These are phyloP conservation scores for Chrysanthemum lavandulifolium DNA, from an alignment of 129 eudicot species.

Conservation along the genomic window DNA sequence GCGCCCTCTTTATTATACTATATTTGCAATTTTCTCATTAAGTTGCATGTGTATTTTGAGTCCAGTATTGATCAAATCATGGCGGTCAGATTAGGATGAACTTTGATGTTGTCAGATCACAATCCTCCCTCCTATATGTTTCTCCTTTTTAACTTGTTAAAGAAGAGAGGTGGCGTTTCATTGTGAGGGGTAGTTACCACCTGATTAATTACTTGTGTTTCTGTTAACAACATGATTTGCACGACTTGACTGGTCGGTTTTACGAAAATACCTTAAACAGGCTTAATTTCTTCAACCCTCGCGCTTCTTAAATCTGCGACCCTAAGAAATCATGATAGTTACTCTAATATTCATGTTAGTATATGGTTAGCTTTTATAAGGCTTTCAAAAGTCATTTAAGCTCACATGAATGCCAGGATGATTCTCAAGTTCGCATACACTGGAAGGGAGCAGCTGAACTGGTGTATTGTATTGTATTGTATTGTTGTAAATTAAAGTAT, in stretches of 20 bases:
- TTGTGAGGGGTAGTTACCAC: slow-evolving; percentile 47
- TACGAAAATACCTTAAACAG: too few relatives aligned
- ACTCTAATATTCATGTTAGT: not conserved
- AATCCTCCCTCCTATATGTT: slow-evolving; percentile 65
- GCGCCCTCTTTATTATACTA: not conserved
- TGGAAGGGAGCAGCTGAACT: slow-evolving; percentile 99
- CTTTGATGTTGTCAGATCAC: slow-evolving; percentile 65
- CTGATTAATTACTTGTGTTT: slow-evolving; percentile 3
- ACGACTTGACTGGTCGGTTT: not conserved
- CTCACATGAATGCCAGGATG: slow-evolving; percentile 38
- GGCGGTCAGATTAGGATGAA: slow-evolving; percentile 78
- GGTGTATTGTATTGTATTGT: slow-evolving; percentile 13
- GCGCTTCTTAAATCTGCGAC: not conserved
- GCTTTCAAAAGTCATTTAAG: slow-evolving; percentile 10
- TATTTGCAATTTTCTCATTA: slow-evolving; percentile 10
- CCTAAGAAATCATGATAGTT: too few relatives aligned
- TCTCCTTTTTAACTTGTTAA: slow-evolving; percentile 81
- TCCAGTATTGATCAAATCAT: slow-evolving; percentile 15
- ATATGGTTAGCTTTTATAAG: not conserved
- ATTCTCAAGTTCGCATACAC: slow-evolving; percentile 69
- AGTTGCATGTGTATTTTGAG: slow-evolving; percentile 3
- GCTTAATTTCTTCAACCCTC: too few relatives aligned
- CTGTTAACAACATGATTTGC: not conserved
- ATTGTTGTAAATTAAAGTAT: too few relatives aligned
- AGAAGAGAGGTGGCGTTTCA: slow-evolving; percentile 90